Percentiles rank a stretch among this genome's conserved stretches.
These are phyloP conservation scores for Mortierella antarctica DNA, from an alignment of 192 early-diverging fungal species.

Conservation along the genomic window DNA sequence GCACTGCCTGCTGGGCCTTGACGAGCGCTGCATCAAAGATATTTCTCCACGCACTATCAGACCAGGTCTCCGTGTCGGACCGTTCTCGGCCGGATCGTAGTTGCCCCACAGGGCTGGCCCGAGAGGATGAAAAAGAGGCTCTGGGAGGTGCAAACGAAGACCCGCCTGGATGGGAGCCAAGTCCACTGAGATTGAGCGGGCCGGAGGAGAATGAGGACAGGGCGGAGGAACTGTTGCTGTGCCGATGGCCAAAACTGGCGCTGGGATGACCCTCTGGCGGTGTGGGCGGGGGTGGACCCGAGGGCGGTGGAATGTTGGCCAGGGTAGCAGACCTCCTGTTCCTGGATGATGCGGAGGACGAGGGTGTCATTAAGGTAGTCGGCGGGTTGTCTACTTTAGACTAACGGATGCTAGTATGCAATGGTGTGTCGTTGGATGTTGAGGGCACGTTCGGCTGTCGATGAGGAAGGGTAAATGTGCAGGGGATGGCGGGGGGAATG, in stretches of 20 bases:
- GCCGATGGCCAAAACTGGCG: background rate
- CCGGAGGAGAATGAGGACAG: slow-evolving; percentile 44
- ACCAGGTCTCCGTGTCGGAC: slow-evolving; percentile 19
- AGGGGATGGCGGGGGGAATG: background rate
- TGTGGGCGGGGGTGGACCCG: slow-evolving; percentile 29
- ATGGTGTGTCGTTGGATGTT: background rate
- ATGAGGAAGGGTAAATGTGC: background rate
- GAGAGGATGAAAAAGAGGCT: slow-evolving; percentile 34
- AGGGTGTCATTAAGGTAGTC: slow-evolving; percentile 23
- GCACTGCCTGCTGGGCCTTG: slow-evolving; percentile 50
- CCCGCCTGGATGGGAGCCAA: slow-evolving; percentile 3
- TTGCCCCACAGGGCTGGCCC: slow-evolving; percentile 23
- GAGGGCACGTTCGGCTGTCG: background rate
- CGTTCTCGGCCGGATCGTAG: slow-evolving; percentile 14
- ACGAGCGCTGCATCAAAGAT: slow-evolving; percentile 49
- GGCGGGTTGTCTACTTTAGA: background rate
- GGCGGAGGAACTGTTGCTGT: slow-evolving; percentile 14
- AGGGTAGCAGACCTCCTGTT: slow-evolving; percentile 40
- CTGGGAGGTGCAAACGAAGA: slow-evolving; percentile 22
- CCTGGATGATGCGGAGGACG: slow-evolving; percentile 20
- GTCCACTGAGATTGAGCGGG: slow-evolving; percentile 7
- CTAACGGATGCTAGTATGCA: no score
- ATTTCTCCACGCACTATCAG: slow-evolving; percentile 32
- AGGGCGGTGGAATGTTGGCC: slow-evolving; percentile 27
- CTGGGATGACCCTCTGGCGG: slow-evolving; percentile 5